Evolutionary conservation across 2,329 filamentous ascomycete genomes (phyloP).

Genomic region (Talaromyces sp.): DNA sequence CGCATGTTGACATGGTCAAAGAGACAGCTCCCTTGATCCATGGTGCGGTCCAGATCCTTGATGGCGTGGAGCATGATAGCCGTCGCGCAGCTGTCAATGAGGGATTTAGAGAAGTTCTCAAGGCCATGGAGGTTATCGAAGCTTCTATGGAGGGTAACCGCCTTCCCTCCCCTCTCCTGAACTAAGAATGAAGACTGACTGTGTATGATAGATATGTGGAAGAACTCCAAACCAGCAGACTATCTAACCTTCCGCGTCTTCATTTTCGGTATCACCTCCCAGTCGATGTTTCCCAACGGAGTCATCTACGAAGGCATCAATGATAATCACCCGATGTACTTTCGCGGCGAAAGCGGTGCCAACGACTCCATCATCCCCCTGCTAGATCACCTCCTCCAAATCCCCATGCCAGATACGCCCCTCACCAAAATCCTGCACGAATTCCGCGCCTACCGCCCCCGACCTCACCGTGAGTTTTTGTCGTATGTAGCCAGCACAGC

Average conservation of each 20-base stretch:
- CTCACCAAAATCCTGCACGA: conserved; percentile 84
- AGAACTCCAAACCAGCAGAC: conserved; percentile 73
- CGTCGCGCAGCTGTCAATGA: conserved; percentile 61
- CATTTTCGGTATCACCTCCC: conserved; percentile 92
- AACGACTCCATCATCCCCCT: conserved; percentile 94
- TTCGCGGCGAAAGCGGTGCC: conserved; percentile 88
- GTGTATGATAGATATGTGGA: conserved; percentile 69
- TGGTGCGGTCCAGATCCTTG: conserved; percentile 66
- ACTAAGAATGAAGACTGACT: not conserved
- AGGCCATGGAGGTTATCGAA: conserved; percentile 68
- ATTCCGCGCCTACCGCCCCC: conserved; percentile 84
- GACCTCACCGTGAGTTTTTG: conserved; percentile 83
- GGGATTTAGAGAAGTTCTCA: conserved; percentile 60
- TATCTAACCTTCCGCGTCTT: conserved; percentile 93
- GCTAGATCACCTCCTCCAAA: conserved; percentile 80
- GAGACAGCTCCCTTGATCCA: conserved; percentile 75
- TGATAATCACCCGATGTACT: conserved; percentile 66
- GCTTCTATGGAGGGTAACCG: conserved; percentile 67
- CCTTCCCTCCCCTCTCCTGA: not conserved
- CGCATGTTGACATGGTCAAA: conserved; percentile 92
- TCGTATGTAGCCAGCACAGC: conserved; percentile 61
- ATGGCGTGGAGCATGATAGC: conserved; percentile 49
- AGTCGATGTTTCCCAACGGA: conserved; percentile 90
- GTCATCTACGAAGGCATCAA: conserved; percentile 85
- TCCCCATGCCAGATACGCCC: conserved; percentile 84